Conservation (phyloP, 768 basidiomycete species). For the Kwoniella pini region DNA sequence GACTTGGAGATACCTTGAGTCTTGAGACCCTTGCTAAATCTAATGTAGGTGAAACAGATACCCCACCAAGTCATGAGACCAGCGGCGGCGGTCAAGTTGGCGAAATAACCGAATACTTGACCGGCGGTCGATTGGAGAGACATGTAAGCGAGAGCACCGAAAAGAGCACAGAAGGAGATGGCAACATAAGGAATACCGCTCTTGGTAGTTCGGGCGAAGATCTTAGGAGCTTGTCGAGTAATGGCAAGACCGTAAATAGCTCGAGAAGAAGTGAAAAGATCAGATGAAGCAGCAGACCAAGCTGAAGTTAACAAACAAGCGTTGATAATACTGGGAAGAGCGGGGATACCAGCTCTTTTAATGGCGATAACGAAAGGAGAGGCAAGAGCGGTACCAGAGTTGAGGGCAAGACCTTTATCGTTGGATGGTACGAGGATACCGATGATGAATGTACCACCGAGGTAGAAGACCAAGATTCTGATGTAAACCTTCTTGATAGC, state of each 20-base stretch:
- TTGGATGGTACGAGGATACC: constrained; percentile 69
- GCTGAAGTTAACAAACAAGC: constrained; percentile 75
- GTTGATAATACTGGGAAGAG: constrained; percentile 70
- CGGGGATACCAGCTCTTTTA: constrained; percentile 74
- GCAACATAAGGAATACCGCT: constrained; percentile 76
- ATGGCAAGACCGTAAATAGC: constrained; percentile 77
- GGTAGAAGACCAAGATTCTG: constrained; percentile 72
- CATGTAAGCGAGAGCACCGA: constrained; percentile 72
- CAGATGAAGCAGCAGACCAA: constrained; percentile 87
- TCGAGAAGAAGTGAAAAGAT: constrained; percentile 80
- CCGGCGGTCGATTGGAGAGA: constrained; percentile 67
- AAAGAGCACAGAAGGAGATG: constrained; percentile 67
- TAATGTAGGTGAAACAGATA: constrained; percentile 72
- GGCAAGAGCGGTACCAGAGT: constrained; percentile 65
- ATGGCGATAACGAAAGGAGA: constrained; percentile 89
- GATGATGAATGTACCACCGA: constrained; percentile 69
- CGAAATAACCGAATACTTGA: constrained; percentile 73
- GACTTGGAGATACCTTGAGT: constrained; percentile 73
- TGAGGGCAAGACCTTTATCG: constrained; percentile 61
- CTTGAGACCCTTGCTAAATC: constrained; percentile 81
- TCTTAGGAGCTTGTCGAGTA: constrained; percentile 75
- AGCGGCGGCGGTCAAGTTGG: constrained; percentile 65
- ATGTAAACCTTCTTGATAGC: constrained; percentile 71
- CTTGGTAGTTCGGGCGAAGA: constrained; percentile 70
- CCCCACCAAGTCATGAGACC: constrained; percentile 75